Evolutionary conservation across 2,329 filamentous ascomycete genomes (phyloP).

Genomic region (Diplodia mutila): DNA sequence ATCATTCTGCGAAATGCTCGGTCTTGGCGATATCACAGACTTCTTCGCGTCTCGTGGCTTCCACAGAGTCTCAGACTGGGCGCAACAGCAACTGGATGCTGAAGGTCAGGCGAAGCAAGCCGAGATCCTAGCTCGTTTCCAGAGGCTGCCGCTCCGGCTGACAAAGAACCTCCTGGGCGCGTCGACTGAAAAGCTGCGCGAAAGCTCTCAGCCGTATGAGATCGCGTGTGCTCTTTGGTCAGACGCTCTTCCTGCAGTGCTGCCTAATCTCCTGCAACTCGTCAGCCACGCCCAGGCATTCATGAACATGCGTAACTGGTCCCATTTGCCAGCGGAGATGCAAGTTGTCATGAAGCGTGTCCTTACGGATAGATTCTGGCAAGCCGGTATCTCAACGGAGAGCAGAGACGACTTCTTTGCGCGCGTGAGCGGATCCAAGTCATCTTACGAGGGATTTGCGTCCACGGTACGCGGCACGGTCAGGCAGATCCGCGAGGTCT

Average conservation of each 20-base stretch:
- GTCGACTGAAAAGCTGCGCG: conserved; percentile 86
- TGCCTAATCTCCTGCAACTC: conserved; percentile 85
- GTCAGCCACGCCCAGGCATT: conserved; percentile 89
- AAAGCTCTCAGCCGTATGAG: conserved; percentile 71
- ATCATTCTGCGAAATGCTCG: conserved; percentile 78
- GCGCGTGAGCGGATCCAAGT: conserved; percentile 84
- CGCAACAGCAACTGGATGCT: conserved; percentile 71
- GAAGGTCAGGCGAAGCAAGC: conserved; percentile 80
- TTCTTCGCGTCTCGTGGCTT: conserved; percentile 77
- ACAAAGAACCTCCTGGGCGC: conserved; percentile 93
- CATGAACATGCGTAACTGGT: conserved; percentile 85
- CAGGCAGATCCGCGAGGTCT: conserved; percentile 86
- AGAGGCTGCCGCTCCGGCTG: conserved; percentile 76
- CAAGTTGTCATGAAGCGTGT: conserved; percentile 77
- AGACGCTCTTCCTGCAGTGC: conserved; percentile 75
- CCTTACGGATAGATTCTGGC: conserved; percentile 95
- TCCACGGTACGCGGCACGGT: conserved; percentile 90
- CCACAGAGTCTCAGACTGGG: conserved; percentile 81
- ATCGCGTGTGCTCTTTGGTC: conserved; percentile 83
- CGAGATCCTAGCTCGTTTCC: conserved; percentile 75
- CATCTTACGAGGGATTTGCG: conserved; percentile 88
- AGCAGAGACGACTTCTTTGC: conserved; percentile 97
- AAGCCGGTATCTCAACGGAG: conserved; percentile 93
- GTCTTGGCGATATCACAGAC: conserved; percentile 75
- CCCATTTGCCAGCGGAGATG: conserved; percentile 73